A percentile compares a stretch with the other conserved stretches of the same genome.
Evolutionary conservation across 208 protist genomes (phyloP).

Genomic region (Phytomonas sp.): DNA sequence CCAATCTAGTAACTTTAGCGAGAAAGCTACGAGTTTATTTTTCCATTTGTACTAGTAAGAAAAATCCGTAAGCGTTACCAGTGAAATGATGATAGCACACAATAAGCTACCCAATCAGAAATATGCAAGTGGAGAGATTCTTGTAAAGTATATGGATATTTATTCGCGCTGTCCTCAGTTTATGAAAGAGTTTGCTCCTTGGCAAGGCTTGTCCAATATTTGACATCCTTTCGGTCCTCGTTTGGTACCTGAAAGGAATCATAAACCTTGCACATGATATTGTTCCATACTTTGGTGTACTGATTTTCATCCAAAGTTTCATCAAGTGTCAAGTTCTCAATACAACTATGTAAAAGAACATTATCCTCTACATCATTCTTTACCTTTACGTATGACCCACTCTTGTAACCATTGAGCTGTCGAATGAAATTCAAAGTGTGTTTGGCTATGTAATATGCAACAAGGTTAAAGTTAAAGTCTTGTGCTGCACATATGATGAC

Average conservation of each 20-base stretch:
- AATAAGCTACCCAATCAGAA: background rate
- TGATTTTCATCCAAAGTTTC: constrained; percentile 43
- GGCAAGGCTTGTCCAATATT: constrained; percentile 40
- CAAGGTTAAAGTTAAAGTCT: constrained; percentile 82
- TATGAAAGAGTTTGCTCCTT: constrained; percentile 10
- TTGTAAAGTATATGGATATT: background rate
- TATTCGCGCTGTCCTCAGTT: background rate
- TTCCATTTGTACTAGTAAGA: background rate
- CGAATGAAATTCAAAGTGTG: constrained; percentile 88
- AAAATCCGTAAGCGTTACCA: constrained; percentile 5
- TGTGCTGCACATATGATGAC: constrained; percentile 60
- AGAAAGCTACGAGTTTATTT: background rate
- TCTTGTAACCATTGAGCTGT: constrained; percentile 85
- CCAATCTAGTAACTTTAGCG: background rate
- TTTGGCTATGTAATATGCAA: constrained; percentile 89
- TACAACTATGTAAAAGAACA: constrained; percentile 80
- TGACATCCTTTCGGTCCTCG: constrained; percentile 30
- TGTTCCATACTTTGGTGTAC: constrained; percentile 44
- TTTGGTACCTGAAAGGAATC: constrained; percentile 67
- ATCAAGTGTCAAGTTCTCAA: constrained; percentile 47
- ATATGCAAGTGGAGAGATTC: background rate
- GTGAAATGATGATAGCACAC: background rate
- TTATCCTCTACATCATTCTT: constrained; percentile 87
- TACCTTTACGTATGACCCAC: constrained; percentile 84
- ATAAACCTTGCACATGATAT: constrained; percentile 77